phyloP scores from a whole-genome alignment of 129 eudicot species.

The Scalesia atractyloides region DNA sequence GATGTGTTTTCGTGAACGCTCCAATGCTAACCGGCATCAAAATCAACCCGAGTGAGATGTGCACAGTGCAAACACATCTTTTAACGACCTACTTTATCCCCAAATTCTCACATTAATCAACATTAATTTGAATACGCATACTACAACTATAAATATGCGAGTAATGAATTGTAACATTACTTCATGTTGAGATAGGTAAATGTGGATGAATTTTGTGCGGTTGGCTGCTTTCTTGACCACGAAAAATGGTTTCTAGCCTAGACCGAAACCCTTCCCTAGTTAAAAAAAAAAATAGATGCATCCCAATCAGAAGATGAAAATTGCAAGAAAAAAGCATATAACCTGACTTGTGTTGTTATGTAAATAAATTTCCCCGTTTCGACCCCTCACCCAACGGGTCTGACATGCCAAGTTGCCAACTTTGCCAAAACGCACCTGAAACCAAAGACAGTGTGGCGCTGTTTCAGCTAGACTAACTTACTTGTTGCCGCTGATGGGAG shows the following conservation, averaged over 20 bases:
- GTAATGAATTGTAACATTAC: too few relatives aligned
- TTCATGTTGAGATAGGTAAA: too few relatives aligned
- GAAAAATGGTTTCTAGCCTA: constrained; percentile 80
- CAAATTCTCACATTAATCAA: too few relatives aligned
- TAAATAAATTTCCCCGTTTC: neutral
- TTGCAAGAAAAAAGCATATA: neutral
- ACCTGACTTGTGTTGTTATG: neutral
- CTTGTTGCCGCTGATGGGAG: constrained; percentile 78
- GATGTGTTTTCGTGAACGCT: too few relatives aligned
- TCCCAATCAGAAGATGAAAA: neutral
- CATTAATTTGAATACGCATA: too few relatives aligned
- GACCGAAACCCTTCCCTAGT: constrained; percentile 90
- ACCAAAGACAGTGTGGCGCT: constrained; percentile 91
- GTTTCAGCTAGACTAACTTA: constrained; percentile 86
- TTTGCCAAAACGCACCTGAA: constrained; percentile 54
- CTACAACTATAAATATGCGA: too few relatives aligned
- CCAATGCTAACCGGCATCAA: too few relatives aligned
- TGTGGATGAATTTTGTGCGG: constrained; percentile 46
- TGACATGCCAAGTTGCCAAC: neutral
- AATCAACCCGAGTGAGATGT: too few relatives aligned
- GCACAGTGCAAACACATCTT: too few relatives aligned
- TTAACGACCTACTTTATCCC: too few relatives aligned
- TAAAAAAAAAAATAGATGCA: neutral
- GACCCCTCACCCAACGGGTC: neutral
- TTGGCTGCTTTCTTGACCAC: constrained; percentile 84